Conservation (phyloP, 2,329 filamentous ascomycete genomes). For the Hymenoscyphus albidus region DNA sequence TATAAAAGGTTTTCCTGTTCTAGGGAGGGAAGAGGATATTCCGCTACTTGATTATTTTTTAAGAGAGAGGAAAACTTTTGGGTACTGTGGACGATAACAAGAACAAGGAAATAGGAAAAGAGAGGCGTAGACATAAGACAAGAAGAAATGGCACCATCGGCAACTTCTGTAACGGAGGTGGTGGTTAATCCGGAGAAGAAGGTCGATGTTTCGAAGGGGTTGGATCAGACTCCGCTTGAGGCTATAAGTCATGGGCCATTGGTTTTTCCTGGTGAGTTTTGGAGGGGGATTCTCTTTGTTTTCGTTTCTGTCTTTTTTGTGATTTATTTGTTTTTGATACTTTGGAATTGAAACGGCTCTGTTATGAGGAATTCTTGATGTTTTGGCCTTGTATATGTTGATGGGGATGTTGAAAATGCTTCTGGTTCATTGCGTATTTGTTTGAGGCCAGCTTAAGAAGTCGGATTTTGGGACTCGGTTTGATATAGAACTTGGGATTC, state of each 20-base stretch:
- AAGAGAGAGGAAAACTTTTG: too few relatives aligned
- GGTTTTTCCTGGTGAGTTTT: constrained; percentile 27
- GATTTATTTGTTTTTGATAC: not conserved
- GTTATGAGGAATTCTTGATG: not conserved
- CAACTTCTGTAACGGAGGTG: constrained; percentile 8
- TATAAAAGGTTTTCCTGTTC: too few relatives aligned
- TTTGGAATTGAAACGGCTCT: not conserved
- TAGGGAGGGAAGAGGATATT: too few relatives aligned
- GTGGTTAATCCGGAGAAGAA: constrained; percentile 14
- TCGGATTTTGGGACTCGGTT: too few relatives aligned
- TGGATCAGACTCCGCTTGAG: constrained; percentile 33
- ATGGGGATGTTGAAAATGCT: too few relatives aligned
- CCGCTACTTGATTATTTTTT: too few relatives aligned
- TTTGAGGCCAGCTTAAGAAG: too few relatives aligned
- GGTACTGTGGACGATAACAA: too few relatives aligned
- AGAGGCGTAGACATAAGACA: not conserved
- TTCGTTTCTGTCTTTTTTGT: not conserved
- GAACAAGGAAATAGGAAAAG: not conserved
- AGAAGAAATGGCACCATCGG: constrained; percentile 19
- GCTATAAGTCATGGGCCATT: constrained; percentile 35
- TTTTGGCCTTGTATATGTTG: too few relatives aligned
- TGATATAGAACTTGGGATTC: too few relatives aligned
- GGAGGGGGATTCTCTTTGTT: not conserved
- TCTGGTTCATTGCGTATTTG: too few relatives aligned
- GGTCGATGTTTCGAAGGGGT: constrained; percentile 28